Evolutionary conservation across 2,329 filamentous ascomycete species (phyloP), one percentile per base, ranked within the genome.

Genomic region (Cladophialophora bantiana): DNA sequence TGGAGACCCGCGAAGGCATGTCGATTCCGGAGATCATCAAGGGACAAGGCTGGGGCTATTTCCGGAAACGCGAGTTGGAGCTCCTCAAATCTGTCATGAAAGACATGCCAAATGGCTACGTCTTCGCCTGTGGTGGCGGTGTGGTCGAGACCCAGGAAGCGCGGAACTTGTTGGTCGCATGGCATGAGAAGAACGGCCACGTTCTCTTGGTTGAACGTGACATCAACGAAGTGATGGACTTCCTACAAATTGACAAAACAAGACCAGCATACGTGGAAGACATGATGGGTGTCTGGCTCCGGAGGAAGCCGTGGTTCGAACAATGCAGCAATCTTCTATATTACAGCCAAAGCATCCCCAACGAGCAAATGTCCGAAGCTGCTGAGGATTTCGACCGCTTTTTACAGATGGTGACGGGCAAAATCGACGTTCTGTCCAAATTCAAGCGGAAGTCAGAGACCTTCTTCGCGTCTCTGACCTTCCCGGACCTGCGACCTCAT

Each of bases 261-360:
- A 88, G 95, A 6, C 95, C 95, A 32, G 94, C 94, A 7, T 98
- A 97, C 76, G 89, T 93, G 4, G 93, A 95, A 72, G 90, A 98
- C 74, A 96, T 97, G 82, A 90, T 93, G 81, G 89, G 88, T 9
- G 94, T 99, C 2, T 99, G 96, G 84, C 82, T 92, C 65, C 90
- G 94, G 61, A 89, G 95, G 42, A 95, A 93, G 77, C 90, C 90
- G 2, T 97, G 92, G 89, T 98, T 93, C 78, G 85, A 92, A 65
- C 88, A 94, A 77, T 98, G 95, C 83, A 97, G 94, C 82, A 99
- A 96, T 76, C 90, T 93, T 73, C 89, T 96, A 73, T 98, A 97
- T 81, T 91, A 94, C 81, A 96, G 92, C 77, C 92, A 93, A 59
- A 88, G 82, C 54, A 82, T 85, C 2, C 83, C 83, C 45, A 78